Evolutionary conservation across 768 basidiomycete genomes (phyloP).

Genomic region (Kwoniella bestiolae): DNA sequence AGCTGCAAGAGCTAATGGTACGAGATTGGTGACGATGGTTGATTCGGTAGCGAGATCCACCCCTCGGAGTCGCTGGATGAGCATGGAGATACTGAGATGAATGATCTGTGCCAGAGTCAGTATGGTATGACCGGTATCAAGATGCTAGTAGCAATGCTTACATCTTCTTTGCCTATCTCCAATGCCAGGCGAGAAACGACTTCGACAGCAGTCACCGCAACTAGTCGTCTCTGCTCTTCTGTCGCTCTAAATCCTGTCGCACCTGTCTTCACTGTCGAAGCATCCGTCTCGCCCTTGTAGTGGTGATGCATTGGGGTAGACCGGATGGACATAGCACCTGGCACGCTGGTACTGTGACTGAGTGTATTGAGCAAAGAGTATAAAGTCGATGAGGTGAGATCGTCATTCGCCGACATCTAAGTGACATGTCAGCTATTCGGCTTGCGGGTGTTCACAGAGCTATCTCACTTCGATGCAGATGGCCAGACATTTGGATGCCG

Average conservation of each 20-base stretch:
- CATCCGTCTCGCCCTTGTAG: slow-evolving; percentile 22
- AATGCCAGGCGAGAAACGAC: slow-evolving; percentile 85
- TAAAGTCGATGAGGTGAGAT: slow-evolving; percentile 90
- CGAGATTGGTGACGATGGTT: slow-evolving; percentile 86
- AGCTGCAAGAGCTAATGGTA: slow-evolving; percentile 81
- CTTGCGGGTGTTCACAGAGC: not conserved
- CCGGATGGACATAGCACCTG: slow-evolving; percentile 24
- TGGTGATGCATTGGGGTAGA: slow-evolving; percentile 18
- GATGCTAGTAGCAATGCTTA: slow-evolving; percentile 48
- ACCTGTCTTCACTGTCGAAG: slow-evolving; percentile 29
- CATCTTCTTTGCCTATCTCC: slow-evolving; percentile 85
- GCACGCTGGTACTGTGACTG: slow-evolving; percentile 48
- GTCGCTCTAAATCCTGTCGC: slow-evolving; percentile 29
- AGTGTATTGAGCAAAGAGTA: slow-evolving; percentile 95
- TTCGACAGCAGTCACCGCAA: slow-evolving; percentile 88
- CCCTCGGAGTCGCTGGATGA: slow-evolving; percentile 80
- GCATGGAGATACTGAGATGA: slow-evolving; percentile 85
- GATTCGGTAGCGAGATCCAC: slow-evolving; percentile 89
- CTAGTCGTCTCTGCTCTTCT: slow-evolving; percentile 74
- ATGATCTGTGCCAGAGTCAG: slow-evolving; percentile 65
- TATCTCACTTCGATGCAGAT: slow-evolving; percentile 75
- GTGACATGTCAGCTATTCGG: not conserved
- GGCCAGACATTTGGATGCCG: slow-evolving; percentile 87
- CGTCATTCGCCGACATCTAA: slow-evolving; percentile 81
- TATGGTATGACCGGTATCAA: not conserved